Evolutionary conservation across 2,329 filamentous ascomycete species (phyloP), one percentile per base, ranked within the genome.

Genomic region (Penicillium sp.): DNA sequence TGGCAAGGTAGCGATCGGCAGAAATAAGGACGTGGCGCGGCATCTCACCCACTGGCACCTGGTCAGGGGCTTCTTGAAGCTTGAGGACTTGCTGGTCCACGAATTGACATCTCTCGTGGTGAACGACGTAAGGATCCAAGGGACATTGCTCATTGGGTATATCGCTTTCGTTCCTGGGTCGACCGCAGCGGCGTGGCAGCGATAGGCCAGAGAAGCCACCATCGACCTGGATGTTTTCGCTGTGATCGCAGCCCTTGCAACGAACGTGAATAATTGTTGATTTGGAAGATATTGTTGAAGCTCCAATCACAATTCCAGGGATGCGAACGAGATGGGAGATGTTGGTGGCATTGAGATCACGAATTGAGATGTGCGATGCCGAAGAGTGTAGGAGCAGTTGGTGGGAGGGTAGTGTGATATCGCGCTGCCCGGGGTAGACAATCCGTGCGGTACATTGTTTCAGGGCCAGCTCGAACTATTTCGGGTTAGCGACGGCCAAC

Each of bases 71-170:
- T 76, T 99, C 94, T 72, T 99, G 94, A 19, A 99, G 85, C 75
- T 99, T 99, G 72, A 99, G 89, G 59, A 99, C 91, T 75, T 99
- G 94, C 75, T 99, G 94, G 70, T 99, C 94, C 68, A 97, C 92
- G 72, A 99, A 99, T 62, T 87, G 86, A 38, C 90, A 96, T 73
- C 89, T 92, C 75, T 99, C 94, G 72, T 99, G 94, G 57, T 94
- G 83, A 56, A 99, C 91, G 68, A 94, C 96, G 77, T 97, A 99
- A 16, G 94, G 94, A 68, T 99, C 94, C 59, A 99, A 78, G 0
- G 93, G 92, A 68, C 94, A 99, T 67, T 88, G 87, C 38, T 90
- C 85, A 1, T 83, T 82, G 2, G 81, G 78, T 44, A 95, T 90
- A 50, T 87, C 87, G 15, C 83, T 82, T 10, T 82, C 78, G 15